Evolutionary conservation across 441 rosid genomes (phyloP).

Genomic region (Eruca vesicaria): DNA sequence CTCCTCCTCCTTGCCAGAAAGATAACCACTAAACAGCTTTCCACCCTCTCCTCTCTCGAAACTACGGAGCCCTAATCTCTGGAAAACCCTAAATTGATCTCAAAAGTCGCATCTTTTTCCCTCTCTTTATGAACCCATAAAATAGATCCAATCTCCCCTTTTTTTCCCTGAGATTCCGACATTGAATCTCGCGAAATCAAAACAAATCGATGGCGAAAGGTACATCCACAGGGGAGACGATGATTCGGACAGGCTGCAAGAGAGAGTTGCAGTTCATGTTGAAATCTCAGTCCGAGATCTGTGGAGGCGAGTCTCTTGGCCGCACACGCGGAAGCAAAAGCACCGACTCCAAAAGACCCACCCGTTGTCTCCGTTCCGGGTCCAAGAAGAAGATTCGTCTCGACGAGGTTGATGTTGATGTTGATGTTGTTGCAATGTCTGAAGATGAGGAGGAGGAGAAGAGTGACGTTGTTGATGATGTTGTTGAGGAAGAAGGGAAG

Average conservation of each 20-base stretch:
- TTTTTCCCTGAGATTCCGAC: no score
- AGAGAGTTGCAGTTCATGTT: conserved; percentile 85
- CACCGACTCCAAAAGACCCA: conserved; percentile 27
- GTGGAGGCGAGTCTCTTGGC: conserved; percentile 56
- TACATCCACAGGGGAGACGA: conserved; percentile 50
- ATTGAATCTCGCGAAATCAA: neutral
- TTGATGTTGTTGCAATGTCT: neutral
- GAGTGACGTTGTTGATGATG: conserved; percentile 43
- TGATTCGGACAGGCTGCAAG: conserved; percentile 74
- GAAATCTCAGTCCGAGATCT: conserved; percentile 79
- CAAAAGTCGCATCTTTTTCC: neutral
- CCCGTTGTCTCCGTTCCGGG: conserved; percentile 18
- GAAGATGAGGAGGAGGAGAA: conserved; percentile 38
- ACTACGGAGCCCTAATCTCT: conserved; percentile 7
- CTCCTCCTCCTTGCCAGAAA: neutral
- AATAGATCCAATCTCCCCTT: neutral
- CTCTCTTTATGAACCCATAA: neutral
- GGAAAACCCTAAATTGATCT: neutral
- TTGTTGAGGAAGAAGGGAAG: conserved; percentile 56
- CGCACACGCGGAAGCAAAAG: conserved; percentile 64
- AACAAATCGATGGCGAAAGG: conserved; percentile 67
- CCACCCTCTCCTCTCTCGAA: conserved; percentile 8
- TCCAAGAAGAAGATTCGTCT: conserved; percentile 34
- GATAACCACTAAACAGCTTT: conserved; percentile 22
- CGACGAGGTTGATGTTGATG: neutral